Evolutionary conservation across 2,329 filamentous ascomycete genomes (phyloP), one percentile per base, ranked within the genome.

Genomic region (Ophiosphaerella korrae): DNA sequence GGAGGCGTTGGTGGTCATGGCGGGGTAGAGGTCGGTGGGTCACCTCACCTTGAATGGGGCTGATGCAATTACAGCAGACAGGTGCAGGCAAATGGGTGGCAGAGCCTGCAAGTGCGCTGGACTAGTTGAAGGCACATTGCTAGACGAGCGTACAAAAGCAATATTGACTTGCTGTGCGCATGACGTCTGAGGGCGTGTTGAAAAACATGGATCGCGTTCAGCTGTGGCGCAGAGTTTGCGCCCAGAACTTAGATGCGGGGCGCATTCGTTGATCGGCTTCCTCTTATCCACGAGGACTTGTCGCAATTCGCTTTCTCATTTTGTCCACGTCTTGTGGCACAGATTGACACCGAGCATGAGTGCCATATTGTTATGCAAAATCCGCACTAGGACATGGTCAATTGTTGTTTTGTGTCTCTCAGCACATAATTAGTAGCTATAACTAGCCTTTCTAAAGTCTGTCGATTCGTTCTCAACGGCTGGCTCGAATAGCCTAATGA

Each of bases 181-280:
- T 69, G 66, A 69, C 66, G 64, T 69, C 53, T 62, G 58, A 59
- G 55, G 50, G 45, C 45, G 45, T 47, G 48, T 57, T 49, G 45
- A 48, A 53, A 44, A 51, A 45, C 39, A 58, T 58, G 53, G 45
- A 47, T 50, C 50, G 53, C 51, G 39, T 52, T 38, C 34, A 51
- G 43, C 44, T 66, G 64, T 66, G 64, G 66, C 64, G 64, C 61
- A 64, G 56, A 54, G 7, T 50, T 51, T 52, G 48, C 43, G 48
- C 57, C 42, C 40, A 51, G 53, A 60, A 52, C 52, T 45, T 55
- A 52, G 60, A 63, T 35, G 64, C 66, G 66, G 63, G 62, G 66
- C 57, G 45, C 12, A 42, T 23, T 48, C 45, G 16, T 21, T 44
- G 53, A 57, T 56, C 54, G 52, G 42, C 56, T 43, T 23, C 37